phyloP scores from a whole-genome alignment of 805 yeast species.

The Starmerella ratchasimensis region DNA sequence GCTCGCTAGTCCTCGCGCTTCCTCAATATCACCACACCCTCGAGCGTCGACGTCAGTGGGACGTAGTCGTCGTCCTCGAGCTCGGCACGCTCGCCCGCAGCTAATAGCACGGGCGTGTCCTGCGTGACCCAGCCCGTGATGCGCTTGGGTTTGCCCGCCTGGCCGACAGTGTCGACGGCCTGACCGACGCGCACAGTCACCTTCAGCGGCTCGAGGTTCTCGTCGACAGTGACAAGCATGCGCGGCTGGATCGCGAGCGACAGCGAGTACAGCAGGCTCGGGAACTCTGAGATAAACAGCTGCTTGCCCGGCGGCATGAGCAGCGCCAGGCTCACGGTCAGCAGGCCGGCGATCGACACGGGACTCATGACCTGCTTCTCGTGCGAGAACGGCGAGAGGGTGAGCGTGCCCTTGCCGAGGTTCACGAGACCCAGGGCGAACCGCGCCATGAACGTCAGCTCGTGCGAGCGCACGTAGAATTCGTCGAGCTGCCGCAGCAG shows the following conservation, averaged over 20 bases:
- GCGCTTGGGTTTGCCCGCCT: slow-evolving; percentile 97
- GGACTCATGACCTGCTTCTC: slow-evolving; percentile 80
- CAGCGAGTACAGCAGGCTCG: slow-evolving; percentile 70
- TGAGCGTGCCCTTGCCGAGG: slow-evolving; percentile 89
- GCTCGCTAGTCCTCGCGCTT: slow-evolving; percentile 28
- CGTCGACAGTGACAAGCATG: slow-evolving; percentile 85
- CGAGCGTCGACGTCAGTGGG: slow-evolving; percentile 66
- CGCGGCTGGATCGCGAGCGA: slow-evolving; percentile 86
- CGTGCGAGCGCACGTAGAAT: slow-evolving; percentile 80
- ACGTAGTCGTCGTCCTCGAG: slow-evolving; percentile 88
- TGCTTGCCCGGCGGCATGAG: slow-evolving; percentile 56
- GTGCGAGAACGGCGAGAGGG: slow-evolving; percentile 75
- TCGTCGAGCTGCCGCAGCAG: slow-evolving; percentile 86
- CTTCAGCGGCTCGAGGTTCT: slow-evolving; percentile 76
- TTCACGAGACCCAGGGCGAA: slow-evolving; percentile 91
- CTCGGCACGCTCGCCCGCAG: slow-evolving; percentile 93
- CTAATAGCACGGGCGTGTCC: slow-evolving; percentile 87
- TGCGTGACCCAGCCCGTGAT: slow-evolving; percentile 99
- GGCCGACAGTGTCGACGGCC: slow-evolving; percentile 97
- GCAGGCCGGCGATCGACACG: slow-evolving; percentile 76
- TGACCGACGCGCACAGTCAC: slow-evolving; percentile 97
- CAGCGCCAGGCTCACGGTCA: slow-evolving; percentile 71
- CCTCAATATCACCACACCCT: slow-evolving; percentile 83
- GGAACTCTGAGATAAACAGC: slow-evolving; percentile 60
- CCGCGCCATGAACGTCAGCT: slow-evolving; percentile 82